Evolutionary conservation across 176 grass and related monocot genomes (phyloP), one percentile per base, ranked within the genome.

Genomic region (Hyparrhenia diplandra): DNA sequence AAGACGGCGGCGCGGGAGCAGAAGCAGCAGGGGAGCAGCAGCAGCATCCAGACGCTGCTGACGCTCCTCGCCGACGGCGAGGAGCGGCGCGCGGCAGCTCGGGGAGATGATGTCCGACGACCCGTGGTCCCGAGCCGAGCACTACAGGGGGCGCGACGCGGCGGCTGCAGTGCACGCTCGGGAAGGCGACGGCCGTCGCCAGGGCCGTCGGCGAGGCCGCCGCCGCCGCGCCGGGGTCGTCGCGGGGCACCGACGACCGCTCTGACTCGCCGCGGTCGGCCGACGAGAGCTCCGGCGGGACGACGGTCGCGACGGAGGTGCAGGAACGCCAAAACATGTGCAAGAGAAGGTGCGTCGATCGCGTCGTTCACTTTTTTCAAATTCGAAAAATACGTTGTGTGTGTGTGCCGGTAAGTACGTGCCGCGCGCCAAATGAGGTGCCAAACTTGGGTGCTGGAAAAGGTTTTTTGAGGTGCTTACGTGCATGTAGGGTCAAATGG

Each of bases 311-410:
- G 47, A 49, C 6, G 2, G 40, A 31, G 64, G 77, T 40, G 9
- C 81, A 49, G 8, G 89, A 85, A 28, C 84, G 74, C 84, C 84
- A 39, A 2, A 10, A 17, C 69, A 10, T 71, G 64, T 67, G 49
- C 71, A 94, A 89, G 87, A 85, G 87, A 80, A 94, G 92, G 92
- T 91, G 68, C 54, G 66, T 76, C 69, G 52, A n/a, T n/a, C n/a
- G n/a, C n/a, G n/a, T n/a, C 52, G 52, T 58, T 58, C 55, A 5
- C 55, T 58, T 24, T n/a, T 58, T 43, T 64, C 23, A 45, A 67
- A 79, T 1, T 85, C 11, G 57, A 82, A 54, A 57, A 57, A 10
- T 20, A 0, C 21, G n/a, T n/a, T n/a, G n/a, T n/a, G n/a, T n/a
- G n/a, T 10, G 52, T 21, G 23, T 46, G 8, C 68, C 10, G n/a